A percentile compares a stretch with the other conserved stretches of the same genome.
These are phyloP conservation scores for Phytophthora meadii DNA, from an alignment of 352 stramenopile species.

Conservation along the genomic window DNA sequence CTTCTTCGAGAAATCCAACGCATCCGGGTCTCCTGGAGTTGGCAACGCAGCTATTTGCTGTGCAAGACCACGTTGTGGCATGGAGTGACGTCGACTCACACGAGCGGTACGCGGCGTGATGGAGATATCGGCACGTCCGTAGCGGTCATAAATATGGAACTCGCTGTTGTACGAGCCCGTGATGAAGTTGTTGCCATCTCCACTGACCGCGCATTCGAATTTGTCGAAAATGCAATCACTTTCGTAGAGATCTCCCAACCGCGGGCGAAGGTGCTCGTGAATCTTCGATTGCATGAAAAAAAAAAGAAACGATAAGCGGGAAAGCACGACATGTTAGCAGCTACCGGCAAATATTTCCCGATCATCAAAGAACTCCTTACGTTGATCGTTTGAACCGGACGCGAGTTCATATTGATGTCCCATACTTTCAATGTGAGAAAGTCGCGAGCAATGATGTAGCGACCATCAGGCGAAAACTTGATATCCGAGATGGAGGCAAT, in stretches of 20 bases:
- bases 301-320: too few relatives aligned
- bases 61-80: slow-evolving; percentile 68
- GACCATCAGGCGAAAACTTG: slow-evolving; percentile 93
- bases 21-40: slow-evolving; percentile 44
- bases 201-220: slow-evolving; percentile 94
- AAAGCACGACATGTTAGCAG: slow-evolving; percentile 2
- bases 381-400: slow-evolving; percentile 93
- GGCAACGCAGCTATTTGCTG: slow-evolving; percentile 63
- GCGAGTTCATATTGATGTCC: slow-evolving; percentile 95
- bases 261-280: slow-evolving; percentile 92
- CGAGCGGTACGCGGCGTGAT: slow-evolving; percentile 55
- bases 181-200: slow-evolving; percentile 92
- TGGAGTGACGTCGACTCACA: slow-evolving; percentile 67
- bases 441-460: slow-evolving; percentile 95
- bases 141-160: slow-evolving; percentile 93
- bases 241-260: slow-evolving; percentile 93
- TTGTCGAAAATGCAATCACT: slow-evolving; percentile 98
- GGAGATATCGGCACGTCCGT: slow-evolving; percentile 78
- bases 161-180: slow-evolving; percentile 96
- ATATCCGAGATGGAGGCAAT: slow-evolving; percentile 96
- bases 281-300: slow-evolving; percentile 48
- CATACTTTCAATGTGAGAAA: slow-evolving; percentile 97
- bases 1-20: slow-evolving; percentile 86
- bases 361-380: slow-evolving; percentile 45
- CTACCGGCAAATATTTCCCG: background rate